Evolutionary conservation across 2,329 filamentous ascomycete genomes (phyloP).

Genomic region (Sclerotiophoma versabilis): DNA sequence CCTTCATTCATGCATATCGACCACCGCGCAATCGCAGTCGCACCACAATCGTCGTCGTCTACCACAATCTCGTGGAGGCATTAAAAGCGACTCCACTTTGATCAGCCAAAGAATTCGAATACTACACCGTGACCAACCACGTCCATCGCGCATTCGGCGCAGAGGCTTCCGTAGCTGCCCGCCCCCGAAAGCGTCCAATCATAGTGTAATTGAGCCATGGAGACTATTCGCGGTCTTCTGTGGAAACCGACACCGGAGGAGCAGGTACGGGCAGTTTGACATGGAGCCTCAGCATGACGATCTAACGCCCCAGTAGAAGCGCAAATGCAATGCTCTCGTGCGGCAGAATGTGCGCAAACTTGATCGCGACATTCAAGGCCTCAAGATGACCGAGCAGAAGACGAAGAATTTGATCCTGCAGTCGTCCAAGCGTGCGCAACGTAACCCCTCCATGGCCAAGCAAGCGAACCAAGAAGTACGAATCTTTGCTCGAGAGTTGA

Average conservation of each 20-base stretch:
- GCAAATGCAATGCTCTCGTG: constrained; percentile 93
- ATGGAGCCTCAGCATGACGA: neutral
- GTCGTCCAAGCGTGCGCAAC: constrained; percentile 80
- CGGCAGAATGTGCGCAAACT: constrained; percentile 90
- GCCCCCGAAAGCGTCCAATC: neutral
- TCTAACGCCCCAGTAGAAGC: constrained; percentile 66
- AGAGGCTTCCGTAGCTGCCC: neutral
- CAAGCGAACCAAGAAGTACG: constrained; percentile 85
- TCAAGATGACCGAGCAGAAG: constrained; percentile 74
- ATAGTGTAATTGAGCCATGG: constrained; percentile 66
- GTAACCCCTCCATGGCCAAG: constrained; percentile 77
- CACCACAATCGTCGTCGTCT: neutral
- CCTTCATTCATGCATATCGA: constrained; percentile 18
- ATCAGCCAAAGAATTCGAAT: neutral
- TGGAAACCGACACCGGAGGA: constrained; percentile 91
- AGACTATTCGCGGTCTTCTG: constrained; percentile 84
- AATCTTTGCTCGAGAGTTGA: constrained; percentile 85
- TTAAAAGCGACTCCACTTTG: neutral
- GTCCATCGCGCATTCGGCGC: constrained; percentile 7
- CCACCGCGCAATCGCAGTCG: neutral
- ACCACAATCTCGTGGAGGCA: neutral
- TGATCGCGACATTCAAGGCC: constrained; percentile 85
- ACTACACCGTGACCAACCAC: neutral
- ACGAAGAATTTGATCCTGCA: constrained; percentile 84
- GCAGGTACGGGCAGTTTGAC: constrained; percentile 66